Evolutionary conservation across 2,329 filamentous ascomycete species (phyloP).

Genomic region (Pyrenophora graminea): DNA sequence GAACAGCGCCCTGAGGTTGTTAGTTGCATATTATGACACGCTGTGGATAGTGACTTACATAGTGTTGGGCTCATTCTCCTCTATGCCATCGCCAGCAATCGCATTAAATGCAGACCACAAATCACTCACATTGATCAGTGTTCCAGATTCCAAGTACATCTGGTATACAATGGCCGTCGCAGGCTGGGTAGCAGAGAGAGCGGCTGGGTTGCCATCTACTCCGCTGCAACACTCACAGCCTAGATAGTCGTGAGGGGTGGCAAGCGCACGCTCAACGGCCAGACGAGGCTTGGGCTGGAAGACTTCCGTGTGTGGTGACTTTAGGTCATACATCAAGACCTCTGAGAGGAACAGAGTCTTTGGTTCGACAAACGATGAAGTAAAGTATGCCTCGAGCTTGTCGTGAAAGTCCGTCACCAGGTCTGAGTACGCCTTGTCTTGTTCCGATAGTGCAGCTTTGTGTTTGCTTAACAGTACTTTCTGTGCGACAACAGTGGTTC

Average conservation of each 20-base stretch:
- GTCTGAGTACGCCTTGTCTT: constrained; percentile 71
- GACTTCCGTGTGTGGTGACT: constrained; percentile 70
- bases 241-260: constrained; percentile 76
- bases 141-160: constrained; percentile 76
- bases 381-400: constrained; percentile 56
- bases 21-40: constrained; percentile 4
- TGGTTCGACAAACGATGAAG: constrained; percentile 53
- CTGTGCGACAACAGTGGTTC: constrained; percentile 79
- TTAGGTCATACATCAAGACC: constrained; percentile 74
- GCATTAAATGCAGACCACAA: constrained; percentile 77
- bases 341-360: constrained; percentile 67
- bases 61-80: constrained; percentile 54
- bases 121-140: constrained; percentile 77
- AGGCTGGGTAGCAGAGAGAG: constrained; percentile 66
- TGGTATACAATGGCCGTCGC: constrained; percentile 76
- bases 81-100: constrained; percentile 59
- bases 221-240: constrained; percentile 69
- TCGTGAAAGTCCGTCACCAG: constrained; percentile 63
- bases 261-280: constrained; percentile 72
- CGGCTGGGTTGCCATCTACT: constrained; percentile 44
- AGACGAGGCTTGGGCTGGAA: constrained; percentile 74
- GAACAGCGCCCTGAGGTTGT: constrained; percentile 66
- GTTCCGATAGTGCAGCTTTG: constrained; percentile 69
- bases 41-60: constrained; percentile 40
- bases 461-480: constrained; percentile 80